phyloP scores from a whole-genome alignment of 208 protist genomes.

The Leishmania tropica region DNA sequence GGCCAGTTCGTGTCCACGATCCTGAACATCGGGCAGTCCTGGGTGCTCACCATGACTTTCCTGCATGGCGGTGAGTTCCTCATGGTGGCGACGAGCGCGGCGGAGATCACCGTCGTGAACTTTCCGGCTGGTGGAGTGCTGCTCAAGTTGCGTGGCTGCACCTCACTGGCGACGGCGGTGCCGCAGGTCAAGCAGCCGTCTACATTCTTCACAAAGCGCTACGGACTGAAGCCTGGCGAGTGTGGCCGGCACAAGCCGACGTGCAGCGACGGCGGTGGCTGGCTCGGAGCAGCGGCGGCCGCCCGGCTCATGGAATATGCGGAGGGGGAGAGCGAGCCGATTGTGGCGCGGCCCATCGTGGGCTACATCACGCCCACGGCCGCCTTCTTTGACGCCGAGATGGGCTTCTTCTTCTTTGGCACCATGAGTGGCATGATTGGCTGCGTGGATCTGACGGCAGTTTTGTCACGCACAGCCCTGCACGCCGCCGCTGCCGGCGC shows the following conservation, averaged over 20 bases:
- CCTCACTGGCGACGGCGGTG: conserved; percentile 56
- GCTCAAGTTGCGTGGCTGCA: conserved; percentile 82
- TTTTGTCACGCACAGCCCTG: conserved; percentile 53
- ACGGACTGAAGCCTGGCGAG: conserved; percentile 76
- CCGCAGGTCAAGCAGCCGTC: conserved; percentile 56
- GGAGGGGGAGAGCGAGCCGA: conserved; percentile 35
- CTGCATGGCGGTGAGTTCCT: conserved; percentile 76
- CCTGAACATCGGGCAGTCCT: conserved; percentile 67
- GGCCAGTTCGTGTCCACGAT: conserved; percentile 67
- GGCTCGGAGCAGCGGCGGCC: conserved; percentile 49
- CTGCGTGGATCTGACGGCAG: conserved; percentile 65
- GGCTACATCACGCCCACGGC: conserved; percentile 74
- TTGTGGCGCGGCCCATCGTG: conserved; percentile 63
- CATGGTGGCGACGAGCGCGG: conserved; percentile 76
- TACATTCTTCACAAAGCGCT: conserved; percentile 56
- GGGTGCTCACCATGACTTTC: conserved; percentile 78
- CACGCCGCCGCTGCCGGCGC: conserved; percentile 39
- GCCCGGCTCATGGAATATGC: conserved; percentile 39
- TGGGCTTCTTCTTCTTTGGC: conserved; percentile 69
- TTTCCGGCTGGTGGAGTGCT: conserved; percentile 61
- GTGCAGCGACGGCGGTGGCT: conserved; percentile 35
- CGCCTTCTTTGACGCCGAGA: conserved; percentile 55
- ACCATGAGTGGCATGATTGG: conserved; percentile 67
- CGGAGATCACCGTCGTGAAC: conserved; percentile 84
- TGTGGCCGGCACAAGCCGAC: conserved; percentile 64